These are phyloP conservation scores for Candida sithepensis DNA, from an alignment of 805 yeast species.

Conservation along the genomic window DNA sequence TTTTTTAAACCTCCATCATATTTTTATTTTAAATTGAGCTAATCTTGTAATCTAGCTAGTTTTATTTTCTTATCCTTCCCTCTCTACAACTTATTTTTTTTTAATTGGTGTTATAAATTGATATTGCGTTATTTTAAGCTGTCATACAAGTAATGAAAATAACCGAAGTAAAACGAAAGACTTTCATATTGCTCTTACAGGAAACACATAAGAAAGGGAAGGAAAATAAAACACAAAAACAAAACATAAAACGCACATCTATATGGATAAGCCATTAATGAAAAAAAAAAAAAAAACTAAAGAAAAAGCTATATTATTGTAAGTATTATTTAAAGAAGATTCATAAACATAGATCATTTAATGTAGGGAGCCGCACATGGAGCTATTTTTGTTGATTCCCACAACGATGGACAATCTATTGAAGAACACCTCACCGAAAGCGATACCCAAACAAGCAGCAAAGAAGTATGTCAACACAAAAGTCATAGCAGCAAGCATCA, in stretches of 20 bases:
- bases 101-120: not conserved
- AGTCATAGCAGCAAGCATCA: slow-evolving; percentile 80
- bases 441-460: slow-evolving; percentile 66
- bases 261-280: too few species aligned
- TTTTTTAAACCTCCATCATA: not conserved
- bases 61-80: not conserved
- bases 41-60: too few species aligned
- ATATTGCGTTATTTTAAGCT: not conserved
- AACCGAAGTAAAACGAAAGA: too few species aligned
- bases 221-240: too few species aligned
- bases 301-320: not conserved
- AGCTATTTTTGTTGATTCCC: slow-evolving; percentile 33
- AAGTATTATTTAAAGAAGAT: not conserved
- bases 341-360: slow-evolving; percentile 2
- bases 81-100: not conserved
- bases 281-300: not conserved
- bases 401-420: slow-evolving; percentile 48
- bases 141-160: too few species aligned
- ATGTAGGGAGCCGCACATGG: slow-evolving; percentile 30
- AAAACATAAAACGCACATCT: too few species aligned
- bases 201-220: not conserved
- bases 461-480: slow-evolving; percentile 65
- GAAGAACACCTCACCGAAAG: slow-evolving; percentile 68
- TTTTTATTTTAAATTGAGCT: not conserved
- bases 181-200: not conserved